phyloP scores from a whole-genome alignment of 345 rosid species.

The Syzygium aqueum region DNA sequence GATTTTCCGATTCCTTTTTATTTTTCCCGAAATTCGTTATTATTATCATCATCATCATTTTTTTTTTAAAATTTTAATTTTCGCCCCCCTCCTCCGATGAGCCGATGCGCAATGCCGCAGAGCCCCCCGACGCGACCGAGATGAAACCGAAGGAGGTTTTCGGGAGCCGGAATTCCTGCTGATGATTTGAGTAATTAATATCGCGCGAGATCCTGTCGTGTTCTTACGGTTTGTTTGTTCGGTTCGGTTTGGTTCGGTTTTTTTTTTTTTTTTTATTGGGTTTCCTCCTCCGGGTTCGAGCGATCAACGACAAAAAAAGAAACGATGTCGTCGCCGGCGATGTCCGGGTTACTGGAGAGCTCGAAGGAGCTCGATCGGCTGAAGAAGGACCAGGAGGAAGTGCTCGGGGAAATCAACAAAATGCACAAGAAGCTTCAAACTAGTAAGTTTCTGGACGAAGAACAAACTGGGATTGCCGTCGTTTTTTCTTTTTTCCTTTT shows the following conservation, averaged over 20 bases:
- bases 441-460: slow-evolving; percentile 23
- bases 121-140: not conserved
- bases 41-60: not conserved
- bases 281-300: not conserved
- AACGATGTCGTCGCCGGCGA: slow-evolving; percentile 55
- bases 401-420: slow-evolving; percentile 72
- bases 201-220: not conserved
- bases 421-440: slow-evolving; percentile 79
- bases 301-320: not conserved
- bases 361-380: slow-evolving; percentile 84
- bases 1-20: not conserved
- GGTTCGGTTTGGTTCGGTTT: not conserved
- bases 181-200: not conserved
- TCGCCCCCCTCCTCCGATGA: not conserved
- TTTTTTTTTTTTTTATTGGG: not conserved
- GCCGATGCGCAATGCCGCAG: not conserved
- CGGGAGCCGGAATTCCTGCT: not conserved
- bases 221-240: not conserved
- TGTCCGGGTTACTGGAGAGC: slow-evolving; percentile 56
- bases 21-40: not conserved
- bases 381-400: slow-evolving; percentile 61
- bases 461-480: not conserved
- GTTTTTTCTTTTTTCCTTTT: not conserved
- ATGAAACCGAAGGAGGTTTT: not conserved
- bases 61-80: not conserved